Evolutionary conservation across 2,329 filamentous ascomycete species (phyloP).

Genomic region (Botrytis byssoidea): DNA sequence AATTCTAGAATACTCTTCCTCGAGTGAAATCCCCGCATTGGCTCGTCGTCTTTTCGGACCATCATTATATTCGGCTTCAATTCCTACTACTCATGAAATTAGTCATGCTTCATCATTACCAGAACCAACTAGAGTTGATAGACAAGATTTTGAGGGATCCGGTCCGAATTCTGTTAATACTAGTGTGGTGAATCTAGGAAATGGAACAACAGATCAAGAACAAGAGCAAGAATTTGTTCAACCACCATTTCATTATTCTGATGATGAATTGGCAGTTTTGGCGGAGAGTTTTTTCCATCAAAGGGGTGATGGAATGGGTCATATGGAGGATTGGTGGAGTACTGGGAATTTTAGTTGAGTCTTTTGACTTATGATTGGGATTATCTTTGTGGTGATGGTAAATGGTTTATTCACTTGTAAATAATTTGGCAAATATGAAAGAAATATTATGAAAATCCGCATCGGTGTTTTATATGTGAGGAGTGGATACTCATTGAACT

Average conservation of each 20-base stretch:
- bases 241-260: slow-evolving; percentile 32
- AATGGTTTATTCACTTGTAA: neutral
- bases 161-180: slow-evolving; percentile 33
- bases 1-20: slow-evolving; percentile 48
- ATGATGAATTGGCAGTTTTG: slow-evolving; percentile 47
- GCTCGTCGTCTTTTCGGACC: slow-evolving; percentile 44
- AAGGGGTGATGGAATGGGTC: slow-evolving; percentile 32
- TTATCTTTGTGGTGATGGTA: neutral
- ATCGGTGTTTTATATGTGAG: neutral
- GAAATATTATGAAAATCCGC: neutral
- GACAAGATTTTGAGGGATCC: slow-evolving; percentile 25
- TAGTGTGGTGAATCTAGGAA: slow-evolving; percentile 12
- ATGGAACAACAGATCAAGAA: slow-evolving; percentile 25
- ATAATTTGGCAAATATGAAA: neutral
- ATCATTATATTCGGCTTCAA: slow-evolving; percentile 40
- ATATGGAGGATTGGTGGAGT: slow-evolving; percentile 30
- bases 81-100: slow-evolving; percentile 40
- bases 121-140: slow-evolving; percentile 44
- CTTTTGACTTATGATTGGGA: neutral
- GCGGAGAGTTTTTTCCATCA: slow-evolving; percentile 50
- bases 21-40: slow-evolving; percentile 40
- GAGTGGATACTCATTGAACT: rapidly evolving
- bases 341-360: slow-evolving; percentile 3
- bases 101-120: slow-evolving; percentile 46
- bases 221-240: slow-evolving; percentile 2